Conservation (phyloP, 106 monocot genomes). For the Dioscorea alata region DNA sequence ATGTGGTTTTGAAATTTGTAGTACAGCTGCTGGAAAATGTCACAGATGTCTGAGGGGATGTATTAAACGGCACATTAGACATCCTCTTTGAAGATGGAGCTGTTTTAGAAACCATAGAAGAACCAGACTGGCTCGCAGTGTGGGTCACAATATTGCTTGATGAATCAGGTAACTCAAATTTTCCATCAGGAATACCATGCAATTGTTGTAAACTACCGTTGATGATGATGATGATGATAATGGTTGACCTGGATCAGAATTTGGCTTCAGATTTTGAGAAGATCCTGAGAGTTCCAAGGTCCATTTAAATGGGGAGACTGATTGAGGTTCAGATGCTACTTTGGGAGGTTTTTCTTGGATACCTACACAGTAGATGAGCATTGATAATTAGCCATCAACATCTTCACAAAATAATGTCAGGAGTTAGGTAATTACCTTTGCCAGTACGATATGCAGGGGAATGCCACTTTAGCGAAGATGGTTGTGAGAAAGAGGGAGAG, state of each 20-base stretch:
- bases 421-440: constrained; percentile 30
- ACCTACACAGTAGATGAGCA: constrained; percentile 12
- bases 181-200: constrained; percentile 1
- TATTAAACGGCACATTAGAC: constrained; percentile 11
- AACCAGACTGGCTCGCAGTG: constrained; percentile 1
- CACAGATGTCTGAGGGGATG: constrained; percentile 10
- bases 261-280: constrained; percentile 16
- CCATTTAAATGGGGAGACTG: constrained; percentile 47
- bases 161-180: constrained; percentile 14
- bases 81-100: constrained; percentile 4
- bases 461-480: constrained; percentile 20
- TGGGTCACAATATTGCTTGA: constrained; percentile 1
- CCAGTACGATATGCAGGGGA: constrained; percentile 4
- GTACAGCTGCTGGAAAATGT: constrained; percentile 8
- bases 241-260: constrained; percentile 10
- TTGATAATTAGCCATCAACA: neutral
- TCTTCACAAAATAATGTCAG: neutral
- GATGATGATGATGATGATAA: constrained; percentile 21
- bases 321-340: constrained; percentile 21
- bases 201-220: constrained; percentile 15
- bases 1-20: constrained; percentile 7
- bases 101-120: constrained; percentile 4
- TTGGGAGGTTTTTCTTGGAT: constrained; percentile 22
- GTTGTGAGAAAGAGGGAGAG: constrained; percentile 14
- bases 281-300: constrained; percentile 38